Base-by-base conservation (phyloP, 768 basidiomycete genomes). In the Mycena filopes region DNA sequence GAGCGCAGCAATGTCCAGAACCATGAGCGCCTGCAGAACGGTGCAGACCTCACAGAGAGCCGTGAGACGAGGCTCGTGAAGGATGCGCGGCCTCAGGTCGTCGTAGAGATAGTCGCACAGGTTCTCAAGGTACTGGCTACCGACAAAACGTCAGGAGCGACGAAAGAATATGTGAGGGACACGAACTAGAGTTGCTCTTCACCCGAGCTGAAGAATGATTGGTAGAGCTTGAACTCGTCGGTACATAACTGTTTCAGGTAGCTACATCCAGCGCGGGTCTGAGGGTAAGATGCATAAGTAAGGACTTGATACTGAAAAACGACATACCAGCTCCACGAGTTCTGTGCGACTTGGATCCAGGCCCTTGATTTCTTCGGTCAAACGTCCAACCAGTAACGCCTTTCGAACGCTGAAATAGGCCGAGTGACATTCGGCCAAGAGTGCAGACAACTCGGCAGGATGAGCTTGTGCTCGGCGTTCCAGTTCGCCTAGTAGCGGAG, bases 41-140 rank as follows among this genome's bases (percentile, higher is more conserved):
- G 95, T 98, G 82, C 97, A 99, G 26, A 98, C 94, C 75, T 96
- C 93, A 74, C 96, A 96, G 1, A 99, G 87, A 0, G 89, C 89
- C 1, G 91, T 90, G 48, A 99, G 86, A 6, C 92, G 88, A 0
- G 91, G 90, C 73, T 98, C 97, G 71, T 98, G 96, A 2, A 98
- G 84, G 66, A 99, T 98, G 6, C 96, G 89, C 7, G 97, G 98
- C 1, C 97, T 92, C 1, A 99, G 87, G 68, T 96, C 95, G 74
- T 99, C 98, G 74, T 96, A 98, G 36, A 99, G 87, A 70, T 95
- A 87, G 77, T 98, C 97, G 70, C 96, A 98, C 0, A 99, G 84
- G 3, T 85, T 90, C 79, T 98, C 96, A 25, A 99, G 84, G 78
- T 95, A 98, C 64, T 88, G 84, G 72, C 96, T 98, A 55, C 18